Evolutionary conservation across 2,329 filamentous ascomycete species (phyloP).

Genomic region (Neobulgaria alba): DNA sequence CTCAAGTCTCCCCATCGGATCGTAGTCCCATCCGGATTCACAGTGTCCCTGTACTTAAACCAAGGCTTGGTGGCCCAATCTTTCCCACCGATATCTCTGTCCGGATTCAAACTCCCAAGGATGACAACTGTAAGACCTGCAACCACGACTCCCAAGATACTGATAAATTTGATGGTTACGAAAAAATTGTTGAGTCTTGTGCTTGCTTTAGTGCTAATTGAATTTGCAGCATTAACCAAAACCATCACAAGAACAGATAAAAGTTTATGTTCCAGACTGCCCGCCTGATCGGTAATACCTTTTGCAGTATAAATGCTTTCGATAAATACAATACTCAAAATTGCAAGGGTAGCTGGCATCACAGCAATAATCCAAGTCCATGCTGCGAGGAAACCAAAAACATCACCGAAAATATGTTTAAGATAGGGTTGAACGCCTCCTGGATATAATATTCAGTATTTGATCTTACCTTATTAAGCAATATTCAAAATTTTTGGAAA

Average conservation of each 20-base stretch:
- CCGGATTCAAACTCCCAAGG: constrained; percentile 32
- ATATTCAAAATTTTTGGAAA: constrained; percentile 10
- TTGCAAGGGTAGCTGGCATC: constrained; percentile 56
- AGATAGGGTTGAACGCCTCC: constrained; percentile 57
- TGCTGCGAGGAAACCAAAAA: constrained; percentile 52
- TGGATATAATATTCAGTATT: constrained; percentile 10
- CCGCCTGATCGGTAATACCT: constrained; percentile 37
- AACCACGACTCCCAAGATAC: constrained; percentile 39
- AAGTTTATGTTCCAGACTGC: constrained; percentile 38
- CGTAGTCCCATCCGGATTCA: constrained; percentile 40
- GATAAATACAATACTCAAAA: constrained; percentile 55
- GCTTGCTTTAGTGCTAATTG: constrained; percentile 46
- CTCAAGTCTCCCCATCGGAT: constrained; percentile 41
- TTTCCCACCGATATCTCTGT: constrained; percentile 33
- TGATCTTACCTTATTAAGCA: background rate
- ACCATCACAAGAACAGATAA: constrained; percentile 41
- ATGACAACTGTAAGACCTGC: constrained; percentile 40
- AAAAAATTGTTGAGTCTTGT: constrained; percentile 48
- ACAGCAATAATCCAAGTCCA: constrained; percentile 59
- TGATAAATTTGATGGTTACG: constrained; percentile 44
- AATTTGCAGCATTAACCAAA: constrained; percentile 42
- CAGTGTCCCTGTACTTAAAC: constrained; percentile 44
- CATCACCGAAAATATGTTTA: constrained; percentile 50
- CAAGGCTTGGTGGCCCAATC: constrained; percentile 46
- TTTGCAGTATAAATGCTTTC: constrained; percentile 48